A percentile compares a stretch with the other conserved stretches of the same genome.
Evolutionary conservation across 2,329 filamentous ascomycete species (phyloP).

Genomic region (Verticillium nonalfalfae): DNA sequence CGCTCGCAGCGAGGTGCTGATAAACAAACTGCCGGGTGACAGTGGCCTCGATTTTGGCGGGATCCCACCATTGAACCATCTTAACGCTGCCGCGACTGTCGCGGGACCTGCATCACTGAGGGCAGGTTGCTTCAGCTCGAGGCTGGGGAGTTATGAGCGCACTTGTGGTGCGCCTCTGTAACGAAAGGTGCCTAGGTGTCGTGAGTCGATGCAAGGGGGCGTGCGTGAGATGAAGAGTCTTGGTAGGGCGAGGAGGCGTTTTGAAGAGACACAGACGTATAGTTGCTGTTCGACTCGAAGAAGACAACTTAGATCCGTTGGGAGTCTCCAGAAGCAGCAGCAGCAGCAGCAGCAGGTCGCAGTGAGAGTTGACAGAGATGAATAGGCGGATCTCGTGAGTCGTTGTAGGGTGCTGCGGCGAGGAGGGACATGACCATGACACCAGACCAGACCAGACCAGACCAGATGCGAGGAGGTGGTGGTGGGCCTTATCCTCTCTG

Average conservation of each 20-base stretch:
- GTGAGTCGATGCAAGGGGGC: neutral
- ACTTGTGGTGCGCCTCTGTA: neutral
- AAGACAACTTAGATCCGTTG: too few relatives aligned
- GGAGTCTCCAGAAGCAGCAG: too few relatives aligned
- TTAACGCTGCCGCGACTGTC: slow-evolving; percentile 1
- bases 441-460: neutral
- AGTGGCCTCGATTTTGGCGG: slow-evolving; percentile 60
- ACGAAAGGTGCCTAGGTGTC: neutral
- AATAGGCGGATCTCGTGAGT: neutral
- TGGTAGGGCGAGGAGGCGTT: neutral
- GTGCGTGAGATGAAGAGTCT: neutral
- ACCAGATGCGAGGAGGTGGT: neutral
- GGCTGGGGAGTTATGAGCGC: neutral
- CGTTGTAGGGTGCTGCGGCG: neutral
- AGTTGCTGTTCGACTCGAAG: too few relatives aligned
- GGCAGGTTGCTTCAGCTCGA: neutral
- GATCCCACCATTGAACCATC: slow-evolving; percentile 57
- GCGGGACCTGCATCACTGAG: slow-evolving; percentile 2
- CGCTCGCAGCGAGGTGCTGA: slow-evolving; percentile 56
- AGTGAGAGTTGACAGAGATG: neutral
- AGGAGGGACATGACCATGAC: neutral
- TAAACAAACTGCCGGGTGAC: slow-evolving; percentile 64
- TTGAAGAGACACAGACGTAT: neutral
- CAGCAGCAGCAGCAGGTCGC: neutral
- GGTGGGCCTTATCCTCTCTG: neutral